Percentiles rank a stretch among this genome's conserved stretches.
phyloP scores from a whole-genome alignment of 495 filamentous ascomycete genomes.

The Hypomontagnella monticulosa region DNA sequence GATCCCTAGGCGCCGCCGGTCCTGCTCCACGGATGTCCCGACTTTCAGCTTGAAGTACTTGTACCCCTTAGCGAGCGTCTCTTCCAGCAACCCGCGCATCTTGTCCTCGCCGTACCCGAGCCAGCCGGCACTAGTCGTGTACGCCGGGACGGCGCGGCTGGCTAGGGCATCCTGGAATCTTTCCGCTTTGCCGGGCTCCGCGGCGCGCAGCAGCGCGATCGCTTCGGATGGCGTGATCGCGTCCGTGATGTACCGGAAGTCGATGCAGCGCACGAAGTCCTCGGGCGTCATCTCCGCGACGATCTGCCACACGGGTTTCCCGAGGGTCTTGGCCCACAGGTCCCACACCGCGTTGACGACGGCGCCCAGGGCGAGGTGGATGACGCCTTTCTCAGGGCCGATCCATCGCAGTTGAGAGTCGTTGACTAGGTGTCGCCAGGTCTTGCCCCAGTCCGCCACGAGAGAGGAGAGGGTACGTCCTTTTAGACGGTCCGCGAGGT shows the following conservation, averaged over 20 bases:
- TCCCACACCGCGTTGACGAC: constrained; percentile 96
- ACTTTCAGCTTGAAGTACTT: constrained; percentile 94
- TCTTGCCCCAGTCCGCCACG: constrained; percentile 83
- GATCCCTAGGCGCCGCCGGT: constrained; percentile 73
- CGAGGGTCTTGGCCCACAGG: constrained; percentile 86
- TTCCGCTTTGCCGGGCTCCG: constrained; percentile 69
- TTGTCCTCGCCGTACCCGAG: constrained; percentile 91
- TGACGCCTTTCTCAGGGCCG: constrained; percentile 94
- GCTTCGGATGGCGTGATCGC: constrained; percentile 91
- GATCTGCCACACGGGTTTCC: constrained; percentile 90
- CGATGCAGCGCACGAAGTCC: constrained; percentile 86
- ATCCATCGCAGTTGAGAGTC: constrained; percentile 95
- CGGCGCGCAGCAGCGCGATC: constrained; percentile 69
- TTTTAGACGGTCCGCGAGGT: constrained; percentile 76
- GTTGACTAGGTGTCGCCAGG: constrained; percentile 89
- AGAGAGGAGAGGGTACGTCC: constrained; percentile 78
- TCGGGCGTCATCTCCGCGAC: constrained; percentile 89
- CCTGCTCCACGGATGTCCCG: constrained; percentile 74
- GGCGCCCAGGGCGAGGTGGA: constrained; percentile 89
- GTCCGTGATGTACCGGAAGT: constrained; percentile 94
- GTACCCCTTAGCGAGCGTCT: constrained; percentile 80
- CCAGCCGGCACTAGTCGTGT: constrained; percentile 93
- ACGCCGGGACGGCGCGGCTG: constrained; percentile 82
- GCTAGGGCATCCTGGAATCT: constrained; percentile 75
- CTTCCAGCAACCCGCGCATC: constrained; percentile 74